phyloP scores from a whole-genome alignment of 345 rosid species.

The Bretschneidera sinensis region DNA sequence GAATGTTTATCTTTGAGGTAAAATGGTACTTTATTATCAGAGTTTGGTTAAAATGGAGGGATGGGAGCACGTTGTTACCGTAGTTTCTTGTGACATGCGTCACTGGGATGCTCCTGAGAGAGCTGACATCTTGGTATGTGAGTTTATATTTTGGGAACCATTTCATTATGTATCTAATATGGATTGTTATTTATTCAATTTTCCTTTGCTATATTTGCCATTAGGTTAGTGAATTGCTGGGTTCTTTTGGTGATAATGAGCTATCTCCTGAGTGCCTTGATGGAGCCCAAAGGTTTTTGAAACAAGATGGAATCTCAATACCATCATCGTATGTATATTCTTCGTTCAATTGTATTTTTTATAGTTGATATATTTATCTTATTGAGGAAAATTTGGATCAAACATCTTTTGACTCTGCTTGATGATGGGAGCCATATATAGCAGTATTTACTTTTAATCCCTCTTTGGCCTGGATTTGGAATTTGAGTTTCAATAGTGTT shows the following conservation, averaged over 20 bases:
- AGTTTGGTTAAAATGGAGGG: conserved; percentile 88
- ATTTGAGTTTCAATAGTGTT: too few species aligned
- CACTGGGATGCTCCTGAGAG: conserved; percentile 90
- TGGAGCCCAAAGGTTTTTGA: conserved; percentile 94
- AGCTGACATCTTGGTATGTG: conserved; percentile 86
- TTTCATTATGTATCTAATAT: not conserved
- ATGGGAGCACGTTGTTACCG: conserved; percentile 78
- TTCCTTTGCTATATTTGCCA: conserved; percentile 21
- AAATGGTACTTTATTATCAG: conserved; percentile 34
- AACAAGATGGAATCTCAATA: conserved; percentile 90
- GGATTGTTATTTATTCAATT: conserved; percentile 15
- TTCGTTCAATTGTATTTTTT: not conserved
- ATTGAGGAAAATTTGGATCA: not conserved
- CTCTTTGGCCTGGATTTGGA: too few species aligned
- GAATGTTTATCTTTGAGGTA: not conserved
- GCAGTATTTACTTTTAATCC: not conserved
- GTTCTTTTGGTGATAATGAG: conserved; percentile 99
- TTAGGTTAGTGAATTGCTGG: conserved; percentile 91
- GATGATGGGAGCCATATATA: too few species aligned
- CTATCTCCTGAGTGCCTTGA: conserved; percentile 98
- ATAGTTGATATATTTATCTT: not conserved
- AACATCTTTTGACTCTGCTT: not conserved
- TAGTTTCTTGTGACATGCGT: conserved; percentile 96
- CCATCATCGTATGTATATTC: conserved; percentile 84
- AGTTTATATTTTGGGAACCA: conserved; percentile 5